phyloP scores from a whole-genome alignment of 208 protist species.

The Crithidia bombi region DNA sequence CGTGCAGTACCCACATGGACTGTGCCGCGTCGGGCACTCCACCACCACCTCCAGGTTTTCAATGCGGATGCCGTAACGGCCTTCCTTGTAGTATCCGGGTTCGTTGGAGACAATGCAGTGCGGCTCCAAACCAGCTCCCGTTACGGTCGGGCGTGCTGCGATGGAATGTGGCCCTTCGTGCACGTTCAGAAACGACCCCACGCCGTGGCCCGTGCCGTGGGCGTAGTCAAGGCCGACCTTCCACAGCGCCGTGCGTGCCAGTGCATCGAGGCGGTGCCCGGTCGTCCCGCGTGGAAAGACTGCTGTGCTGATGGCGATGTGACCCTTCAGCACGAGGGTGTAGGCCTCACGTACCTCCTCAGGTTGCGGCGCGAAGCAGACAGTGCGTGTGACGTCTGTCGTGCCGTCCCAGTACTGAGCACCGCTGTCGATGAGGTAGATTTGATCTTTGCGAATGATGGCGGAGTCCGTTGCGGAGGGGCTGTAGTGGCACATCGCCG shows the following conservation, averaged over 20 bases:
- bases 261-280: conserved; percentile 85
- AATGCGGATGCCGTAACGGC: conserved; percentile 98
- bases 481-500: conserved; percentile 96
- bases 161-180: conserved; percentile 95
- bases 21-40: conserved; percentile 51
- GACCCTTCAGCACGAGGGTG: conserved; percentile 96
- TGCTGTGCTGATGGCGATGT: conserved; percentile 84
- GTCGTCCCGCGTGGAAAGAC: conserved; percentile 90
- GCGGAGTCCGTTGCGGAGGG: conserved; percentile 68
- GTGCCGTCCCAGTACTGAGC: conserved; percentile 96
- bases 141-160: conserved; percentile 47
- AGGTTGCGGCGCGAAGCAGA: conserved; percentile 85
- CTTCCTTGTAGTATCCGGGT: conserved; percentile 98
- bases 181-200: conserved; percentile 96
- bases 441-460: conserved; percentile 57
- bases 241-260: conserved; percentile 94
- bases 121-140: conserved; percentile 58
- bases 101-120: conserved; percentile 90
- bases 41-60: conserved; percentile 97
- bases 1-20: conserved; percentile 62
- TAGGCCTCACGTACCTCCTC: conserved; percentile 89
- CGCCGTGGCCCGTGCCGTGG: conserved; percentile 97
- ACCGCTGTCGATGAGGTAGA: conserved; percentile 97
- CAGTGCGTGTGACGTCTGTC: conserved; percentile 96
- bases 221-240: conserved; percentile 94